A percentile compares a stretch with the other conserved stretches of the same genome.
Conservation (phyloP, 192 early-diverging fungal genomes). For the Linnemannia exigua region DNA sequence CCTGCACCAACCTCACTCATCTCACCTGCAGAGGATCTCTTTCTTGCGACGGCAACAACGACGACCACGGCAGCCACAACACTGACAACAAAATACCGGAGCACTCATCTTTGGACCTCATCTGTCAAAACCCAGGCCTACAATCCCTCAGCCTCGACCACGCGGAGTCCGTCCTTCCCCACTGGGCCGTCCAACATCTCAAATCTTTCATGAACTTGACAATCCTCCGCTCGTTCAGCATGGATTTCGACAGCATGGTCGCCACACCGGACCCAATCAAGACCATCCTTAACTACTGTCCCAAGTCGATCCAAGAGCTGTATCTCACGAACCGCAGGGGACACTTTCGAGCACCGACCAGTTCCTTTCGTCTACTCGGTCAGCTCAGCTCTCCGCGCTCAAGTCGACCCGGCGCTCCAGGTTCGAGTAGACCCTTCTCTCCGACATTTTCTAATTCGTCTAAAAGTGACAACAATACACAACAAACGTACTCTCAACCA, state of each 20-base stretch:
- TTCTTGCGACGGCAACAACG: not conserved
- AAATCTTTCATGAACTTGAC: not conserved
- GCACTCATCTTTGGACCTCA: not conserved
- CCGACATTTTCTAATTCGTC: not conserved
- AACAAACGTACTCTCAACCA: not conserved
- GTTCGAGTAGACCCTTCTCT: not conserved
- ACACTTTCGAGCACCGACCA: not conserved
- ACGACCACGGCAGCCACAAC: not conserved
- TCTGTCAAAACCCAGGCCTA: not conserved
- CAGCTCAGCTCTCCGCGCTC: not conserved
- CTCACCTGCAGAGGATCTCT: not conserved
- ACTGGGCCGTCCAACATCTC: not conserved
- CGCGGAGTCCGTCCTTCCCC: not conserved
- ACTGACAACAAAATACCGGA: not conserved
- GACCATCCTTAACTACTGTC: not conserved
- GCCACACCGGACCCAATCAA: not conserved
- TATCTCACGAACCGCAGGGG: not conserved
- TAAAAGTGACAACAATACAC: too few species aligned
- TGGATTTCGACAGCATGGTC: not conserved
- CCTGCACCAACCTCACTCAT: not conserved
- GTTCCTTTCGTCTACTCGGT: not conserved
- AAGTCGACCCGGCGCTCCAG: not conserved
- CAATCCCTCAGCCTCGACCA: not conserved
- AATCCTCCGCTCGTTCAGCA: not conserved
- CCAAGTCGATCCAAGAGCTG: not conserved